phyloP scores from a whole-genome alignment of 345 rosid genomes.

The Ceriops zippeliana region DNA sequence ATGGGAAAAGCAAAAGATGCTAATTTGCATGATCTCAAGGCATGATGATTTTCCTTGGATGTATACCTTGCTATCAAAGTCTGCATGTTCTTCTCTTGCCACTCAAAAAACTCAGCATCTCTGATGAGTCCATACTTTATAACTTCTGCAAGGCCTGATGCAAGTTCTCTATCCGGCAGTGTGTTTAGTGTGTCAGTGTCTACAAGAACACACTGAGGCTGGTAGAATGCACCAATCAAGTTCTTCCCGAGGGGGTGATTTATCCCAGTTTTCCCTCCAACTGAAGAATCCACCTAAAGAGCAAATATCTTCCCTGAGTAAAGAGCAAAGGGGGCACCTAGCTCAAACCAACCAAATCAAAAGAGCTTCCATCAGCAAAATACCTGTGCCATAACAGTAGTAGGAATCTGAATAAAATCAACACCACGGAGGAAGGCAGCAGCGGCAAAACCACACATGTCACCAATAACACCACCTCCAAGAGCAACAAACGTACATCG shows the following conservation, averaged over 20 bases:
- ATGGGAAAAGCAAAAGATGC: not conserved
- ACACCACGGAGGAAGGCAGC: slow-evolving; percentile 96
- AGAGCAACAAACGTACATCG: slow-evolving; percentile 88
- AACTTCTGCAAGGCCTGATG: slow-evolving; percentile 93
- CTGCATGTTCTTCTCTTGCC: slow-evolving; percentile 89
- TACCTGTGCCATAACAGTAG: slow-evolving; percentile 99
- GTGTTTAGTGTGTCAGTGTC: slow-evolving; percentile 90
- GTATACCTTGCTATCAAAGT: slow-evolving; percentile 71
- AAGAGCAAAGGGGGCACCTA: not conserved
- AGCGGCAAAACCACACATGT: slow-evolving; percentile 98
- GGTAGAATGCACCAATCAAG: slow-evolving; percentile 97
- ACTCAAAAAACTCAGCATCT: slow-evolving; percentile 87
- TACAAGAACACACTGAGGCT: slow-evolving; percentile 89
- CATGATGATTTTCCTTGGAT: not conserved
- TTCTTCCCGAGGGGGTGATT: slow-evolving; percentile 95
- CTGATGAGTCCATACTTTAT: slow-evolving; percentile 95
- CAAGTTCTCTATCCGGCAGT: slow-evolving; percentile 84
- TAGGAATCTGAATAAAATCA: slow-evolving; percentile 96
- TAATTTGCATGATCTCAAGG: not conserved
- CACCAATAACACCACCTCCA: slow-evolving; percentile 98
- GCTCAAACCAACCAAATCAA: not conserved
- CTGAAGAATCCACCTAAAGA: slow-evolving; percentile 90
- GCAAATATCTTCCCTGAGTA: slow-evolving; percentile 8
- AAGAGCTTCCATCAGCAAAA: not conserved
- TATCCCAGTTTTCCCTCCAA: slow-evolving; percentile 97